These are phyloP conservation scores for Acanthamoeba lenticulata DNA, from an alignment of 208 protist genomes.

Conservation along the genomic window DNA sequence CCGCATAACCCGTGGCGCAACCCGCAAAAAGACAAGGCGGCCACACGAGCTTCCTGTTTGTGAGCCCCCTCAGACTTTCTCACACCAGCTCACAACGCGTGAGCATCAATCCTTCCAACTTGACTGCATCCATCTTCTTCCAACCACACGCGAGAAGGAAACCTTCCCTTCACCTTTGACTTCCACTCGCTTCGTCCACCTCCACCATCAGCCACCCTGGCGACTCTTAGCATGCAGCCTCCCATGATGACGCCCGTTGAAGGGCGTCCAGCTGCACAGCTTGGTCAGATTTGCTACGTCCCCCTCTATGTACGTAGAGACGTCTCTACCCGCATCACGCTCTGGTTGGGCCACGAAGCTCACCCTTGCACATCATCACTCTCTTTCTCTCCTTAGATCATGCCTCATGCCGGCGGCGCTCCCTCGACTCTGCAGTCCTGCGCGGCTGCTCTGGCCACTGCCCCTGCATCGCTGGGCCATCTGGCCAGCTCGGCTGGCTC, in stretches of 20 bases:
- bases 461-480: background rate
- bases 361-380: background rate
- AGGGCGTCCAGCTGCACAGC: too few species aligned
- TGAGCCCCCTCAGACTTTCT: too few species aligned
- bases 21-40: too few species aligned
- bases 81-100: too few species aligned
- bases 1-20: too few species aligned
- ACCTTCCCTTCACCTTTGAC: too few species aligned
- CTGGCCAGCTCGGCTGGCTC: background rate
- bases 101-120: too few species aligned
- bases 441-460: background rate
- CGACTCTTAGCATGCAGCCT: background rate
- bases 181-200: too few species aligned
- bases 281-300: constrained; percentile 10
- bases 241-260: background rate
- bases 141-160: too few species aligned
- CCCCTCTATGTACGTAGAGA: background rate
- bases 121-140: too few species aligned
- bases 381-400: background rate
- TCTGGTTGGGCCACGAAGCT: background rate
- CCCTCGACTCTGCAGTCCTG: background rate
- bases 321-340: background rate
- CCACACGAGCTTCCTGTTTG: too few species aligned
- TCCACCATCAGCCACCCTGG: background rate
- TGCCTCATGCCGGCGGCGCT: background rate